phyloP scores from a whole-genome alignment of 306 rosid species.

The Cucumis cinereus region DNA sequence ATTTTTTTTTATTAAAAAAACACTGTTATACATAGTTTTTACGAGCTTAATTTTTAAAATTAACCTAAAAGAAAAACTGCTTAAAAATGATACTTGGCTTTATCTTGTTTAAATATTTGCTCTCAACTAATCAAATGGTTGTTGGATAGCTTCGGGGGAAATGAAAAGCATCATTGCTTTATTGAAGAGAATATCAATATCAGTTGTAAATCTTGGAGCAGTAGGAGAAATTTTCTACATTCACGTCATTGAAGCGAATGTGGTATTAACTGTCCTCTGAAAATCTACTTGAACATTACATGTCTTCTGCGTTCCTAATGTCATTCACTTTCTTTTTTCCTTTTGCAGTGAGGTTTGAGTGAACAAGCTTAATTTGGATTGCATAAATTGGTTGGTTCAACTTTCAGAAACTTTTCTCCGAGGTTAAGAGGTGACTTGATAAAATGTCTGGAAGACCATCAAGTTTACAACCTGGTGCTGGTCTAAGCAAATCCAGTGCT shows the following conservation, averaged over 20 bases:
- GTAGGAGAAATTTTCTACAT: not conserved
- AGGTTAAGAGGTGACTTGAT: conserved; percentile 11
- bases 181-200: not conserved
- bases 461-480: conserved; percentile 55
- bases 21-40: not conserved
- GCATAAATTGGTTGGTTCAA: conserved; percentile 10
- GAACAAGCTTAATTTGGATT: conserved; percentile 10
- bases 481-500: conserved; percentile 62
- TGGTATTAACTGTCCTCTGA: not conserved
- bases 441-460: conserved; percentile 81
- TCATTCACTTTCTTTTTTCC: not conserved
- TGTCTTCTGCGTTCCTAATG: conserved; percentile 10
- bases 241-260: conserved; percentile 1
- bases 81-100: not conserved
- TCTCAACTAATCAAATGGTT: conserved; percentile 8
- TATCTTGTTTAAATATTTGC: conserved; percentile 7
- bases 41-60: not conserved
- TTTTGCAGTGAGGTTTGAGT: conserved; percentile 19
- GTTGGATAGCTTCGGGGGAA: conserved; percentile 50
- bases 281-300: not conserved
- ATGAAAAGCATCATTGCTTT: conserved; percentile 20
- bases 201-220: conserved; percentile 5
- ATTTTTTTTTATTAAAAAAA: too few relatives aligned
- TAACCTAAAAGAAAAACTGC: not conserved
- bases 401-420: conserved; percentile 1